Base-by-base conservation (phyloP, 768 basidiomycete species). In the Mycena vitilis region DNA sequence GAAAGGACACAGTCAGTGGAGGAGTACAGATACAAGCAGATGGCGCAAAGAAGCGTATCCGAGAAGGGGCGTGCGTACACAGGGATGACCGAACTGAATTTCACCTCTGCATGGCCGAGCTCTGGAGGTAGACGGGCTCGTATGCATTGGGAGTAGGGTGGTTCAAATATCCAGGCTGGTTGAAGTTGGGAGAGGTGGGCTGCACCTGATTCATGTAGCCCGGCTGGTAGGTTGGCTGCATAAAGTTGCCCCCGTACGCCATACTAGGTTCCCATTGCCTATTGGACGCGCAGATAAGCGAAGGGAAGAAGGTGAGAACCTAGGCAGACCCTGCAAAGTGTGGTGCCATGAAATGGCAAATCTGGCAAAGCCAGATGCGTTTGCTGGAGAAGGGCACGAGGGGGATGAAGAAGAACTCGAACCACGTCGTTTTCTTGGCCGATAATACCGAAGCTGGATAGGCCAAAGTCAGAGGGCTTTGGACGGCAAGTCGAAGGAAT, bases 371-470 rank as follows among this genome's bases (percentile, higher is more conserved):
- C 90, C 92, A 93, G 58, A 94, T 79, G 61, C 86, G 86, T 61
- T 85, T 86, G 55, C 85, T 85, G 25, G 78, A 84, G 73, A 93
- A 80, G 2, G 92, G 92, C 49, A 94, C 77, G 63, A 94, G 78
- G 25, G 90, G 92, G 16, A 94, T 83, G 77, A 87, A 91, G 80
- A 89, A 93, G 52, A 94, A 75, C 77, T 92, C 90, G 75, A 94
- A 91, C 92, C 91, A 93, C 44, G 80, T 86, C 62, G 88, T 87
- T 40, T 84, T 83, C 76, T 91, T 92, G 37, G 89, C 89, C 37
- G 85, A 80, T 56, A 88, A 78, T 63, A 91, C 88, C 58, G 89
- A 84, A 25, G 81, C 91, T 91, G 71, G 40, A 59, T 48, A 66
- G 25, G 18, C 45, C n/a, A 53, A 23, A 42, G 64, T 54, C 22